A percentile compares a stretch with the other conserved stretches of the same genome.
These are phyloP conservation scores for Apiotrichum gracile DNA, from an alignment of 1,284 basidiomycete species.

Conservation along the genomic window DNA sequence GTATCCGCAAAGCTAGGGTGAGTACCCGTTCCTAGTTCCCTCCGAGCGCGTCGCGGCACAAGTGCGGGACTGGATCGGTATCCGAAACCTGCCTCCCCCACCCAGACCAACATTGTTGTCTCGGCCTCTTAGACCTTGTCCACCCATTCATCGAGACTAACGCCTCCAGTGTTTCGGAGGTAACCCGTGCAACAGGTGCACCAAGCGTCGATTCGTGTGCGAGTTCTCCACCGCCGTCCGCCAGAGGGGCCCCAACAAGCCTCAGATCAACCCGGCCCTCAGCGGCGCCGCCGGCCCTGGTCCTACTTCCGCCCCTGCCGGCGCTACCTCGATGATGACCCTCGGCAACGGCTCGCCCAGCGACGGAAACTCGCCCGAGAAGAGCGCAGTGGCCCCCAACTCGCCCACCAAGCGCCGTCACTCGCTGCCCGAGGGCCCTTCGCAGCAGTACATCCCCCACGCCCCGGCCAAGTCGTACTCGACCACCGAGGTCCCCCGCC, in stretches of 20 bases:
- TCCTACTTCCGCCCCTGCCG: neutral
- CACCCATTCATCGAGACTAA: neutral
- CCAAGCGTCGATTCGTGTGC: slow-evolving; percentile 19
- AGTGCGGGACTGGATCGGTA: neutral
- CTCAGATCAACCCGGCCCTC: neutral
- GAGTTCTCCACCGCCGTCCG: slow-evolving; percentile 20
- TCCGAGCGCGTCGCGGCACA: too few species aligned
- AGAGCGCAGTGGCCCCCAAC: neutral
- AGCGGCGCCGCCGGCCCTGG: neutral
- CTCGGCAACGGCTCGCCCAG: neutral
- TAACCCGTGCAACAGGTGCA: slow-evolving; percentile 20
- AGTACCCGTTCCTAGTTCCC: slow-evolving; percentile 4
- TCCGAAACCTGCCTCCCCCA: neutral
- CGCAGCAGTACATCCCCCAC: slow-evolving; percentile 1
- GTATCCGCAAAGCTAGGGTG: slow-evolving; percentile 25
- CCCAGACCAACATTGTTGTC: neutral
- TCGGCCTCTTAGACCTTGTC: neutral
- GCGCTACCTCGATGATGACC: neutral
- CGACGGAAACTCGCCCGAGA: neutral
- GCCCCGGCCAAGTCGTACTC: slow-evolving; percentile 11
- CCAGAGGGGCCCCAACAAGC: slow-evolving; percentile 19
- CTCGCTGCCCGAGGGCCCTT: slow-evolving; percentile 11
- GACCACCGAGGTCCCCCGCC: slow-evolving; percentile 7
- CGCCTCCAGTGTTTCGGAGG: slow-evolving; percentile 18
- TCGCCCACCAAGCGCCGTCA: slow-evolving; percentile 8